These are phyloP conservation scores for Rosa rugosa DNA, from an alignment of 306 rosid genomes.

Conservation along the genomic window DNA sequence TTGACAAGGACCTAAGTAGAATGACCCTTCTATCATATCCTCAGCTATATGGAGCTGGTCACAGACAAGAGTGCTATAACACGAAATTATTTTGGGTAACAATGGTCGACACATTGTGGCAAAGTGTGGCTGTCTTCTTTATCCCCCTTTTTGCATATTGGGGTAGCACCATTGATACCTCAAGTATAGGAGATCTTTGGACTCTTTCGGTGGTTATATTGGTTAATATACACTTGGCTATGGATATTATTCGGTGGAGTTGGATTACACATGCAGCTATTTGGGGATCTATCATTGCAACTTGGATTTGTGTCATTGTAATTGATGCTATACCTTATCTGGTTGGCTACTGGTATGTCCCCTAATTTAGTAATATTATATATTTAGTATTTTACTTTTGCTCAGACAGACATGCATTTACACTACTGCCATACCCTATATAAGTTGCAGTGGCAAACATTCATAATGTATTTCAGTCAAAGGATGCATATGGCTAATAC, in stretches of 20 bases:
- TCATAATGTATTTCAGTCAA: background rate
- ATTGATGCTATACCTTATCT: slow-evolving; percentile 66
- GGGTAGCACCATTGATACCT: slow-evolving; percentile 56
- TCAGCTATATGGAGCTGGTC: slow-evolving; percentile 88
- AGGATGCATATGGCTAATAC: background rate
- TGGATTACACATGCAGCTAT: slow-evolving; percentile 76
- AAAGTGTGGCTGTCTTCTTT: slow-evolving; percentile 74
- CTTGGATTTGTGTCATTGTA: slow-evolving; percentile 60
- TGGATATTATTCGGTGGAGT: slow-evolving; percentile 82
- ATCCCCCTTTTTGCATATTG: slow-evolving; percentile 71
- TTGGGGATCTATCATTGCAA: slow-evolving; percentile 87
- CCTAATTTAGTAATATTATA: slow-evolving; percentile 11
- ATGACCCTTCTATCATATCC: slow-evolving; percentile 70
- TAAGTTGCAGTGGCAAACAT: background rate
- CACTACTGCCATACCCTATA: background rate
- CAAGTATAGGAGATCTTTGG: slow-evolving; percentile 98
- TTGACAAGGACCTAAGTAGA: slow-evolving; percentile 91
- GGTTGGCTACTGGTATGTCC: slow-evolving; percentile 75
- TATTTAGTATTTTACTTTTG: background rate
- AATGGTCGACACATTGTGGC: slow-evolving; percentile 86
- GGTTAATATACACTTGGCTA: slow-evolving; percentile 90
- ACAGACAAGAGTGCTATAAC: slow-evolving; percentile 85
- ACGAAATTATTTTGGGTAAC: slow-evolving; percentile 70
- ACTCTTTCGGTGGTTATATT: slow-evolving; percentile 73
- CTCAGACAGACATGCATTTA: background rate